Conservation (phyloP, 495 filamentous ascomycete genomes). For the Jackrogersella multiformis region DNA sequence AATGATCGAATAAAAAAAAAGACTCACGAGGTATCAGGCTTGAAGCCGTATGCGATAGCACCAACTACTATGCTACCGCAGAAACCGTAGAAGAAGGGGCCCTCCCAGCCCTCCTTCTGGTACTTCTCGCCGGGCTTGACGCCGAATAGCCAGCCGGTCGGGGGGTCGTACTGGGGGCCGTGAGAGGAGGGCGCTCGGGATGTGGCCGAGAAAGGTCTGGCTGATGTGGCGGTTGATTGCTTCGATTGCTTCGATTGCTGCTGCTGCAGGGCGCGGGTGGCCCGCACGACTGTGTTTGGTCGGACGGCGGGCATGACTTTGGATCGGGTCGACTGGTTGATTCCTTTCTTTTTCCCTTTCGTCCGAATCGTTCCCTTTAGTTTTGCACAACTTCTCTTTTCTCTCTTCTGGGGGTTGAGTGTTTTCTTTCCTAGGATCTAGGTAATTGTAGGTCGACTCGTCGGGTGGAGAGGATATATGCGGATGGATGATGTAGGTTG, state of each 20-base stretch:
- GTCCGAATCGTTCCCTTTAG: slow-evolving; percentile 10
- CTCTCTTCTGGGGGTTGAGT: slow-evolving; percentile 8
- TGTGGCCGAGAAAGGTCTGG: slow-evolving; percentile 49
- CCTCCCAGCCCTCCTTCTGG: slow-evolving; percentile 96
- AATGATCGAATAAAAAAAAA: slow-evolving; percentile 15
- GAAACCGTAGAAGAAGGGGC: slow-evolving; percentile 86
- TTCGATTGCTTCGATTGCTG: slow-evolving; percentile 4
- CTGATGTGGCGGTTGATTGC: slow-evolving; percentile 20
- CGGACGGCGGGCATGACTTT: slow-evolving; percentile 47
- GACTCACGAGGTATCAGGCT: slow-evolving; percentile 97
- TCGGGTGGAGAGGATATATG: background rate
- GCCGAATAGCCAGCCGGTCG: slow-evolving; percentile 89
- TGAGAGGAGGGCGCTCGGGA: slow-evolving; percentile 59
- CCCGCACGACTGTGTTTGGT: slow-evolving; percentile 47
- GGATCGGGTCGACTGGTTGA: background rate
- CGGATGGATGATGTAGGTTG: slow-evolving; percentile 6
- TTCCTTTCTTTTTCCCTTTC: slow-evolving; percentile 5
- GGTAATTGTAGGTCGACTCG: slow-evolving; percentile 10
- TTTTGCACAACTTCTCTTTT: background rate
- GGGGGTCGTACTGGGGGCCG: slow-evolving; percentile 87
- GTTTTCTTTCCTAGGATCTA: background rate
- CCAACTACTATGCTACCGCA: slow-evolving; percentile 80
- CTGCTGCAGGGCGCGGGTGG: slow-evolving; percentile 39
- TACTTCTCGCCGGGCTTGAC: slow-evolving; percentile 93
- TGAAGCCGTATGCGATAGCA: slow-evolving; percentile 88